Evolutionary conservation across 768 basidiomycete species (phyloP).

Genomic region (Tylopilus plumbeoviolaceoides): DNA sequence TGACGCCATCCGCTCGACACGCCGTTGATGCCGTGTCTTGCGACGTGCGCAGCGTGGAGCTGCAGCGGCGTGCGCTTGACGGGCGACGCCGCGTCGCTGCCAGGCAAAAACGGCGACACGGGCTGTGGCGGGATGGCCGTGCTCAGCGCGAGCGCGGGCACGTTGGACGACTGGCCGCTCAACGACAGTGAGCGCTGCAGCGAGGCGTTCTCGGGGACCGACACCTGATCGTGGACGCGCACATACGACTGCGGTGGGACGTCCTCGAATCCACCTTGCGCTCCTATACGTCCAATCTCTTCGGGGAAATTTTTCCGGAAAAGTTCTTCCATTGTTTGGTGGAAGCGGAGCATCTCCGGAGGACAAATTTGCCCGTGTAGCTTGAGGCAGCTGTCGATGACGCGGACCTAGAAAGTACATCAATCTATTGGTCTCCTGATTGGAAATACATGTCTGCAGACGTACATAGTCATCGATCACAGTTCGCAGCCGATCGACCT

Average conservation of each 20-base stretch:
- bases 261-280: constrained; percentile 54
- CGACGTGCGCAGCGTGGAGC: constrained; percentile 74
- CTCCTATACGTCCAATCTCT: constrained; percentile 68
- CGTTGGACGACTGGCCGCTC: constrained; percentile 33
- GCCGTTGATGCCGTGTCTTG: constrained; percentile 79
- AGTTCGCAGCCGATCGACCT: constrained; percentile 65
- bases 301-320: constrained; percentile 83
- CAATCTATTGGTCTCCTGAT: background rate
- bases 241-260: constrained; percentile 36
- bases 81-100: constrained; percentile 16
- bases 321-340: constrained; percentile 82
- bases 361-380: constrained; percentile 82
- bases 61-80: constrained; percentile 72
- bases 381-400: constrained; percentile 79
- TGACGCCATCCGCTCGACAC: constrained; percentile 70
- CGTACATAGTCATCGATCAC: constrained; percentile 82
- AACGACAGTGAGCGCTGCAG: constrained; percentile 45
- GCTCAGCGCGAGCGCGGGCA: constrained; percentile 51
- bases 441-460: background rate
- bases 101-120: constrained; percentile 34
- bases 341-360: constrained; percentile 88
- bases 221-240: constrained; percentile 43
- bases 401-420: constrained; percentile 51
- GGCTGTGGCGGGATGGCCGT: constrained; percentile 44
- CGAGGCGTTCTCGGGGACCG: constrained; percentile 46